Base-by-base conservation (phyloP, 495 filamentous ascomycete genomes). In the Penicillium waksmanii region DNA sequence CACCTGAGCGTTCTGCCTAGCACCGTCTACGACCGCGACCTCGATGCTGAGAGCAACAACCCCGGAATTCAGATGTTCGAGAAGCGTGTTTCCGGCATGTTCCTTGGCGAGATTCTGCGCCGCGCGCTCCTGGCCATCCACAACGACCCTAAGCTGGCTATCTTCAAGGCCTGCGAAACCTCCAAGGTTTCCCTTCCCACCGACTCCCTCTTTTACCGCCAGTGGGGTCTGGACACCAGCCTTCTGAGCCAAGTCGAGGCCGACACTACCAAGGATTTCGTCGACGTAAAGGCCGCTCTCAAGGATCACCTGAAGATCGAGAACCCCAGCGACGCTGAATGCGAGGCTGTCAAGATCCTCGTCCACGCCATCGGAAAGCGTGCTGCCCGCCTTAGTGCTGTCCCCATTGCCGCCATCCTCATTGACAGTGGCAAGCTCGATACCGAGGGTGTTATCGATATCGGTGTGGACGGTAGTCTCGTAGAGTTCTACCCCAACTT, bases 21-120 rank as follows among this genome's bases (percentile, higher is more conserved):
- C 67, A 98, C 95, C 0, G 73, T 84, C 0, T 98, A 93, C 74
- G 95, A 98, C 73, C 75, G 78, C 12, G 82, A 83, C 48, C 81
- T 98, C 38, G 93, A 98, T 76, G 77, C 78, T 54, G 86, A 86
- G 21, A 92, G 86, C 67, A 85, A 91, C 62, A 98, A 98, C 78
- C 95, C 95, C 1, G 95, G 96, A 38, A 86, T 97, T 57, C 95
- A 98, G 73, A 97, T 97, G 89, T 98, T 97, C 76, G 95, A 98
- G 79, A 98, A 98, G 82, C 89, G 95, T 50, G 88, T 98, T 38
- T 95, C 90, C 0, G 95, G 95, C 74, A 98, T 98, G 95, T 98
- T 98, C 82, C 73, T 98, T 19, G 95, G 95, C 54, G 95, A 98
- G 71, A 93, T 98, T 58, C 79, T 97, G 38, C 90, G 95, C 10